phyloP scores from a whole-genome alignment of 805 yeast genomes.

The Kodamaea lidongshanica region DNA sequence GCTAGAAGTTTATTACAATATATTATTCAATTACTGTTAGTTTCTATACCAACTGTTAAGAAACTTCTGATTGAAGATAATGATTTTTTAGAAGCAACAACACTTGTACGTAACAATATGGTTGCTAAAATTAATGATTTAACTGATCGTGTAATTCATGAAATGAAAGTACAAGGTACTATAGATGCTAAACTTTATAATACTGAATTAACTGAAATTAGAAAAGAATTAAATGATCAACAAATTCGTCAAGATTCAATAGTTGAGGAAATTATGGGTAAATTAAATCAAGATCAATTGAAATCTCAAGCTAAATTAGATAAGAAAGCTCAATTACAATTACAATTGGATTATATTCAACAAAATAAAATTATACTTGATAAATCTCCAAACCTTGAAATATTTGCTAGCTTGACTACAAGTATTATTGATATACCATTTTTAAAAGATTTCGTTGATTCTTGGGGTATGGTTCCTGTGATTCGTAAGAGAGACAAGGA shows the following conservation, averaged over 20 bases:
- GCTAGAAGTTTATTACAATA: constrained; percentile 31
- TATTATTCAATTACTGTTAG: constrained; percentile 17
- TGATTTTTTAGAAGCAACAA: constrained; percentile 10
- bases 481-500: constrained; percentile 1
- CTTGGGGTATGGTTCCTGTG: constrained; percentile 20
- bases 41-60: constrained; percentile 1
- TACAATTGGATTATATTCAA: constrained; percentile 4
- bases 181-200: constrained; percentile 20
- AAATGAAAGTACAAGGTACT: constrained; percentile 12
- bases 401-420: constrained; percentile 11
- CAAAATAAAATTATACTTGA: constrained; percentile 12
- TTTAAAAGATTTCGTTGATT: constrained; percentile 9
- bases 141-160: constrained; percentile 24
- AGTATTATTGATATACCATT: constrained; percentile 11
- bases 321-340: constrained; percentile 2
- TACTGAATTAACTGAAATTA: constrained; percentile 15
- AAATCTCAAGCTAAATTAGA: constrained; percentile 4
- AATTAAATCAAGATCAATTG: constrained; percentile 5
- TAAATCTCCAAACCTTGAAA: constrained; percentile 11
- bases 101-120: constrained; percentile 21
- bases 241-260: constrained; percentile 15
- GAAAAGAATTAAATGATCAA: constrained; percentile 25
- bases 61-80: constrained; percentile 7
- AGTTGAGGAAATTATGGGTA: constrained; percentile 7
- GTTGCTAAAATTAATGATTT: constrained; percentile 27